phyloP scores from a whole-genome alignment of 495 filamentous ascomycete species.

The Pyrenula massariospora region DNA sequence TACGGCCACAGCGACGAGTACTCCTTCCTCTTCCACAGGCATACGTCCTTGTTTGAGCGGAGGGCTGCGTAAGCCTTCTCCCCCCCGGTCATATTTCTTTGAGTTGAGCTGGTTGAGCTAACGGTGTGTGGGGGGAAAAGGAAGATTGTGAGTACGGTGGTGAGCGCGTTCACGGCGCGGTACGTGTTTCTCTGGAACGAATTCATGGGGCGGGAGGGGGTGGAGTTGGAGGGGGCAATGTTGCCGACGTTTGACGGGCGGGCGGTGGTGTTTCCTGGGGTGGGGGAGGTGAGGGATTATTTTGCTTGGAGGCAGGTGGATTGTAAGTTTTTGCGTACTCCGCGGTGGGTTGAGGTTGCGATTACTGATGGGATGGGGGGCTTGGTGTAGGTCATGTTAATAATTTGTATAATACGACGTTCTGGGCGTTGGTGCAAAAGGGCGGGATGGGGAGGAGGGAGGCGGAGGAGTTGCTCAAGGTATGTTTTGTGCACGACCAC shows the following conservation, averaged over 20 bases:
- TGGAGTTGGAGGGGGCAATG: conserved; percentile 50
- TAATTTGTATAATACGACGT: conserved; percentile 95
- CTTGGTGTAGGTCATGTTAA: conserved; percentile 74
- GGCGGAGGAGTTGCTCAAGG: conserved; percentile 69
- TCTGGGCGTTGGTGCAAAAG: conserved; percentile 74
- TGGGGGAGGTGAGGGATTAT: conserved; percentile 76
- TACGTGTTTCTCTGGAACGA: conserved; percentile 67
- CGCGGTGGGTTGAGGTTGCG: not conserved
- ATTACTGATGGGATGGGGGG: not conserved
- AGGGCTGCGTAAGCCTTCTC: conserved; percentile 56
- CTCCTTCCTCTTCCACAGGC: conserved; percentile 83
- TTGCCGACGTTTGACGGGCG: conserved; percentile 86
- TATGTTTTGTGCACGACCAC: conserved; percentile 15
- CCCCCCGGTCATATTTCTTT: not conserved
- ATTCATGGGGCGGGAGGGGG: conserved; percentile 23
- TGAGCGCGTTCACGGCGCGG: conserved; percentile 86
- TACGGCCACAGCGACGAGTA: conserved; percentile 94
- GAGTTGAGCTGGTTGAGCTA: no score
- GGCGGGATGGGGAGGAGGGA: conserved; percentile 63
- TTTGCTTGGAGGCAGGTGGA: conserved; percentile 96
- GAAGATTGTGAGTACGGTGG: conserved; percentile 82
- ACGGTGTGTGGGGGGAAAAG: no score
- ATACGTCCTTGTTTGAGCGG: conserved; percentile 71
- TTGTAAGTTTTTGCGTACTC: conserved; percentile 45
- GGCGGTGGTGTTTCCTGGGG: conserved; percentile 74